Percentiles rank a stretch among this genome's conserved stretches.
Conservation (phyloP, 345 rosid species). For the Eucalyptus caleyi region DNA sequence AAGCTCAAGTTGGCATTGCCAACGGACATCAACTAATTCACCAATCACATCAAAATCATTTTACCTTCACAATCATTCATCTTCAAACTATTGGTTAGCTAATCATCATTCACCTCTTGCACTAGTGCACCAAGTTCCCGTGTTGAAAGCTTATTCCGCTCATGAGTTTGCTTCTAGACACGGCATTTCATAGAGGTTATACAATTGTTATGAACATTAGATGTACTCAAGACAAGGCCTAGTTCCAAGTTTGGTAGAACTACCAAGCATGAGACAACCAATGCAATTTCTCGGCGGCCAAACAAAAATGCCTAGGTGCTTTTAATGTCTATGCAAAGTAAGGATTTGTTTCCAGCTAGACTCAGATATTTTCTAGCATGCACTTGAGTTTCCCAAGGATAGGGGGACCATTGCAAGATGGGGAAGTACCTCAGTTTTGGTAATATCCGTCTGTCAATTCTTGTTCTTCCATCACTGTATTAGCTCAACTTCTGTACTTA, state of each 20-base stretch:
- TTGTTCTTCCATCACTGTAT: neutral
- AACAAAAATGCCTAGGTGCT: neutral
- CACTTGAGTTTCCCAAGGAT: constrained; percentile 6
- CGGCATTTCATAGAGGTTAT: neutral
- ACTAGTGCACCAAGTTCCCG: neutral
- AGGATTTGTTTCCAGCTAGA: constrained; percentile 26
- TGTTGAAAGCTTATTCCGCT: neutral
- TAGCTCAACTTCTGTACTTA: constrained; percentile 9
- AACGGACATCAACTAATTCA: neutral
- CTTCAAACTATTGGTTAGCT: neutral
- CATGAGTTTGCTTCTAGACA: neutral
- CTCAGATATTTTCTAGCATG: constrained; percentile 11
- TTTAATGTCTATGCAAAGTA: neutral
- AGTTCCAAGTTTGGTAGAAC: neutral
- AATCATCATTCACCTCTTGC: neutral
- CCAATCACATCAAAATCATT: neutral
- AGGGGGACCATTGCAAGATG: constrained; percentile 31
- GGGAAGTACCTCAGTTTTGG: constrained; percentile 16
- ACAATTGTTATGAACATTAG: neutral
- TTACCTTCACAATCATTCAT: neutral
- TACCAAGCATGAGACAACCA: neutral
- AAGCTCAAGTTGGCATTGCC: neutral
- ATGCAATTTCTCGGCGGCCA: neutral
- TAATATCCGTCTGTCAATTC: constrained; percentile 19
- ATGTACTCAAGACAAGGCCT: neutral